Evolutionary conservation across 2,329 filamentous ascomycete genomes (phyloP).

Genomic region (Diplodia intermedia): DNA sequence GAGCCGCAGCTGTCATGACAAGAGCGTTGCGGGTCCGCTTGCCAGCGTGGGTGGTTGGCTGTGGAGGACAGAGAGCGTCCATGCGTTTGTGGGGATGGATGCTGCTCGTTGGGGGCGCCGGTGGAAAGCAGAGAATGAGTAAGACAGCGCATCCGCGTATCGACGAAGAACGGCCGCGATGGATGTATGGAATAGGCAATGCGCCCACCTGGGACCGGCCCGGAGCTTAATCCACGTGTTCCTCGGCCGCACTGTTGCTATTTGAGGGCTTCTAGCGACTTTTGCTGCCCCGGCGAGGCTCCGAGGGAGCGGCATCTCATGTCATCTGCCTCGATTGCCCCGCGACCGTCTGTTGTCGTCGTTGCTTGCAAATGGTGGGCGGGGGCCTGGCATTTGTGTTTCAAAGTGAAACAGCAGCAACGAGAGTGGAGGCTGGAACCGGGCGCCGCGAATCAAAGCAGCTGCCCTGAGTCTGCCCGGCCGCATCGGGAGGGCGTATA

Average conservation of each 20-base stretch:
- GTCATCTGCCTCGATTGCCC: constrained; percentile 17
- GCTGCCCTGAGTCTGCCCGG: constrained; percentile 12
- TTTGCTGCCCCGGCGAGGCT: background rate
- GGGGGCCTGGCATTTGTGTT: background rate
- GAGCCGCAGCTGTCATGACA: constrained; percentile 1
- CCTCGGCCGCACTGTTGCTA: background rate
- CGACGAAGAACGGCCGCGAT: background rate
- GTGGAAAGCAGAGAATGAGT: background rate
- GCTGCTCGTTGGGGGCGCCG: background rate
- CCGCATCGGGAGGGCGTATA: background rate
- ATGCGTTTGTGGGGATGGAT: background rate
- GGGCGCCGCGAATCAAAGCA: background rate
- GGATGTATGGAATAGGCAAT: background rate
- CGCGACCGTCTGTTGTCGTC: background rate
- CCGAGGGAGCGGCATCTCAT: constrained; percentile 24
- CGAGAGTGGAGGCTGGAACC: background rate
- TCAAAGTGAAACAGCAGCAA: constrained; percentile 16
- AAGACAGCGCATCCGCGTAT: background rate
- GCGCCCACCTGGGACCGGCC: background rate
- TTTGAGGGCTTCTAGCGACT: background rate
- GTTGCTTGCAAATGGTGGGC: background rate
- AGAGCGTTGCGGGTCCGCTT: background rate
- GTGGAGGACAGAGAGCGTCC: background rate
- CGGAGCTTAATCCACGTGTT: constrained; percentile 13
- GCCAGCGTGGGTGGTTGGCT: background rate